Conservation (phyloP, 2,329 filamentous ascomycete genomes). For the Xylariales sp. region DNA sequence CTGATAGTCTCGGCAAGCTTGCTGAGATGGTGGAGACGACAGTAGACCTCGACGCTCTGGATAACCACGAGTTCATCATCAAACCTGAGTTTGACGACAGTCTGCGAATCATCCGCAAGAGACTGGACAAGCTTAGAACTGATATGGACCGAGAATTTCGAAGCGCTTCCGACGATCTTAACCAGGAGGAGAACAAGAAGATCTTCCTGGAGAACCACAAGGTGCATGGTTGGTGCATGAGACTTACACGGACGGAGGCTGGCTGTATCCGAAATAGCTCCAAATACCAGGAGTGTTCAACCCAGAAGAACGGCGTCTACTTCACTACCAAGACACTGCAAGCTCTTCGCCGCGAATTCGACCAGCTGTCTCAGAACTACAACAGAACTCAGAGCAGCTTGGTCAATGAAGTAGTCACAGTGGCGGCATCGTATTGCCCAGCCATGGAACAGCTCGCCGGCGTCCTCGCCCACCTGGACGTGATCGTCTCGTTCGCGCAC, state of each 20-base stretch:
- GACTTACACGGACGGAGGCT: slow-evolving; percentile 85
- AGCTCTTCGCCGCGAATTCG: slow-evolving; percentile 79
- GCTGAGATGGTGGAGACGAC: slow-evolving; percentile 99
- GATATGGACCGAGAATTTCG: slow-evolving; percentile 82
- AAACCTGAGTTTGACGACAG: slow-evolving; percentile 96
- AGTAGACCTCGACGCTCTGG: slow-evolving; percentile 88
- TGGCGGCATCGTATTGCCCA: slow-evolving; percentile 91
- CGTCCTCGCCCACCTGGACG: slow-evolving; percentile 88
- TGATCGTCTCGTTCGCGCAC: slow-evolving; percentile 91
- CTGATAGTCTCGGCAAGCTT: slow-evolving; percentile 75
- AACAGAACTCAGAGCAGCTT: slow-evolving; percentile 89
- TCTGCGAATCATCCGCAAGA: slow-evolving; percentile 81
- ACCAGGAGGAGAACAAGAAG: slow-evolving; percentile 95
- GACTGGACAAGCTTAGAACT: slow-evolving; percentile 76
- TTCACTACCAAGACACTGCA: slow-evolving; percentile 86
- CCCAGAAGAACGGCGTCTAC: slow-evolving; percentile 98
- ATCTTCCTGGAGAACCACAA: slow-evolving; percentile 95
- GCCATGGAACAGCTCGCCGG: slow-evolving; percentile 85
- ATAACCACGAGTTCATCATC: slow-evolving; percentile 98
- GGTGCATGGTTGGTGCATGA: slow-evolving; percentile 94
- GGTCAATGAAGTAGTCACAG: slow-evolving; percentile 86
- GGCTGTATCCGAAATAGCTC: slow-evolving; percentile 89
- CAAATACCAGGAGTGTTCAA: slow-evolving; percentile 89
- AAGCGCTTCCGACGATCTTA: slow-evolving; percentile 72
- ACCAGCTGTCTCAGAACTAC: slow-evolving; percentile 91